phyloP scores from a whole-genome alignment of 2,329 filamentous ascomycete species.

The Aspergillus fijiensis region DNA sequence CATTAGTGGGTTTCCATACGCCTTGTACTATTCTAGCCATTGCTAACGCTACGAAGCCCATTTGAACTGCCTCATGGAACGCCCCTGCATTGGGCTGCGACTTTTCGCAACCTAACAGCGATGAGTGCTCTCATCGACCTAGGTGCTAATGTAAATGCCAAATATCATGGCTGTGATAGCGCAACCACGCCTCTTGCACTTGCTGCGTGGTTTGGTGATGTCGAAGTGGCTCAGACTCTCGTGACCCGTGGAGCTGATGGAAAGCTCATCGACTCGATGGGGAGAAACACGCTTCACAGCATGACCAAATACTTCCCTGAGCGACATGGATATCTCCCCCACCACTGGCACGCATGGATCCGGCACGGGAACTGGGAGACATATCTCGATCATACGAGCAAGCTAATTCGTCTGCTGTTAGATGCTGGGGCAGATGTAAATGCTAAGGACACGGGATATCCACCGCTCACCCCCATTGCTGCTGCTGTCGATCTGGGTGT shows the following conservation, averaged over 20 bases:
- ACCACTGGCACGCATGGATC: slow-evolving; percentile 34
- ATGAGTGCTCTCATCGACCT: slow-evolving; percentile 24
- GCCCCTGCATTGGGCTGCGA: slow-evolving; percentile 30
- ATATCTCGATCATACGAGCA: slow-evolving; percentile 19
- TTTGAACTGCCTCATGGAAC: slow-evolving; percentile 30
- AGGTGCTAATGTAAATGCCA: slow-evolving; percentile 26
- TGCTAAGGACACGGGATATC: slow-evolving; percentile 16
- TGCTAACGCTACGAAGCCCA: slow-evolving; percentile 17
- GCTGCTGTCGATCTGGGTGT: slow-evolving; percentile 24
- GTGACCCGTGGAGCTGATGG: slow-evolving; percentile 25
- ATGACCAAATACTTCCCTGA: slow-evolving; percentile 25
- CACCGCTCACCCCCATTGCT: slow-evolving; percentile 22
- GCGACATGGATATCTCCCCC: slow-evolving; percentile 24
- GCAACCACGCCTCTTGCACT: slow-evolving; percentile 26
- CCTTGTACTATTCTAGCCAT: background rate
- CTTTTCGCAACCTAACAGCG: slow-evolving; percentile 20
- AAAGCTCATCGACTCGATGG: slow-evolving; percentile 18
- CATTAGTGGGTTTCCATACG: slow-evolving; percentile 25
- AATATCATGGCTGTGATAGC: slow-evolving; percentile 20
- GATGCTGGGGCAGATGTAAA: slow-evolving; percentile 19
- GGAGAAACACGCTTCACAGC: slow-evolving; percentile 26
- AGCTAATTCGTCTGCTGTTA: slow-evolving; percentile 15
- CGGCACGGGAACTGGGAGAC: slow-evolving; percentile 27
- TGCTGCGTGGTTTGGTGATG: slow-evolving; percentile 24
- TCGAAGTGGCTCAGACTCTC: slow-evolving; percentile 18